Conservation (phyloP, 306 rosid genomes). For the Dalbergia cultrata region DNA sequence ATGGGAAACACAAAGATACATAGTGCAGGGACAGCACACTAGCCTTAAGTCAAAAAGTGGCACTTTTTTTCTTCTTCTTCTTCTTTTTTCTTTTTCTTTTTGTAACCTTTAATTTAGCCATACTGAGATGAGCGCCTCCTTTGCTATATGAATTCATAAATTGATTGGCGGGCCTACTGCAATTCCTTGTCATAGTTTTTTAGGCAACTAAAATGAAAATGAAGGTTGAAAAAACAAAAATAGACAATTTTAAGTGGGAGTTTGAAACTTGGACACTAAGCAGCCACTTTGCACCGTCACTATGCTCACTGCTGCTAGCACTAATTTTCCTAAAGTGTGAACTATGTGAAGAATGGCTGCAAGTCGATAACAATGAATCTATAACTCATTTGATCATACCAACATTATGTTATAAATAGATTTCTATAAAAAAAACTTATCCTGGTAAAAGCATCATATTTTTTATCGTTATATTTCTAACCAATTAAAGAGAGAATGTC, state of each 20-base stretch:
- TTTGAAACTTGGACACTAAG: conserved; percentile 23
- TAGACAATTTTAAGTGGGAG: neutral
- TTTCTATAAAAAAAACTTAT: neutral
- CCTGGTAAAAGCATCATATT: neutral
- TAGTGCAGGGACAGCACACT: neutral
- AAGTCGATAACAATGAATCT: too few species aligned
- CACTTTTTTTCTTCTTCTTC: neutral
- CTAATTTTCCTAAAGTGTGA: neutral
- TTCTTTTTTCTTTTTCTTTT: neutral
- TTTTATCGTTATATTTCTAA: too few species aligned
- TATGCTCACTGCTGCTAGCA: neutral
- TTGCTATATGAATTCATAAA: conserved; percentile 35
- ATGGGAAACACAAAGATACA: conserved; percentile 41
- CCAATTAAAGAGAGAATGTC: too few species aligned
- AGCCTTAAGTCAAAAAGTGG: conserved; percentile 46
- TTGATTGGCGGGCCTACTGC: conserved; percentile 35
- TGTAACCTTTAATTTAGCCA: neutral
- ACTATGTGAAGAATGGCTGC: neutral
- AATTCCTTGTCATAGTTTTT: conserved; percentile 14
- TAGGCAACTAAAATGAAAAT: conserved; percentile 7
- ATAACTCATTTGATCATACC: neutral
- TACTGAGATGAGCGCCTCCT: neutral
- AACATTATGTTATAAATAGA: neutral
- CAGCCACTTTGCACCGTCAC: neutral
- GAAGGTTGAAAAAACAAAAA: neutral